Evolutionary conservation across 225 moss, liverwort and hornwort genomes (phyloP), one percentile per base, ranked within the genome.

Genomic region (Polytrichum formosum): DNA sequence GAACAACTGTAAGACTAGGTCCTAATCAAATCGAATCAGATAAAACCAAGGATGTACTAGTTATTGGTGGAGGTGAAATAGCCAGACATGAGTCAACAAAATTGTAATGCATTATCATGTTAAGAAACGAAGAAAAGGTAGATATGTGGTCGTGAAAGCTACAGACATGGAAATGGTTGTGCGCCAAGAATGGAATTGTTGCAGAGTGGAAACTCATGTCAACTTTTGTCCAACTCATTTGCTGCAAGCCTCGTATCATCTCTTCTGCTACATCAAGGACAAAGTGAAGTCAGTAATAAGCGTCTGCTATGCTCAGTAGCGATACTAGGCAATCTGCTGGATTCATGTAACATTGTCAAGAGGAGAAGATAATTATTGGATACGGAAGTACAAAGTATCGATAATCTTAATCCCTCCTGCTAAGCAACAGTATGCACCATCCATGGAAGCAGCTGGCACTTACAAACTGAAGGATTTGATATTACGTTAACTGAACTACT

Each of bases 171-270:
- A 84, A 84, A 76, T 84, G 84, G 61, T 84, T 84, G 78, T 81
- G 91, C 9, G 96, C 92, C 8, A 96, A 77, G 64, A 90, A 93
- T 8, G 96, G 93, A 80, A 90, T 81, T 8, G 83, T 72, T 0
- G 91, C 93, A 7, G 85, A 87, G 72, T 93, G 93, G 72, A 93
- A 96, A 33, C 85, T 96, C 78, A 96, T 89, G 75, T 96, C 96
- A 37, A 93, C 87, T 83, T 93, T 96, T 0, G 79, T 80, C 93
- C 96, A 96, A 66, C 79, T 73, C 27, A 93, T 73, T 81, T 84
- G 91, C 63, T 93, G 93, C 65, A 96, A 83, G 10, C 93, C 91
- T 70, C 78, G 86, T 28, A 93, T 89, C 79, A 96, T 93, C 74
- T 96, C 89, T 82, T 96, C 96, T 91, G 85, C 7, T 60, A 64